A percentile compares a stretch with the other conserved stretches of the same genome.
Conservation (phyloP, 2,329 filamentous ascomycete species). For the Pseudogymnoascus sp. region DNA sequence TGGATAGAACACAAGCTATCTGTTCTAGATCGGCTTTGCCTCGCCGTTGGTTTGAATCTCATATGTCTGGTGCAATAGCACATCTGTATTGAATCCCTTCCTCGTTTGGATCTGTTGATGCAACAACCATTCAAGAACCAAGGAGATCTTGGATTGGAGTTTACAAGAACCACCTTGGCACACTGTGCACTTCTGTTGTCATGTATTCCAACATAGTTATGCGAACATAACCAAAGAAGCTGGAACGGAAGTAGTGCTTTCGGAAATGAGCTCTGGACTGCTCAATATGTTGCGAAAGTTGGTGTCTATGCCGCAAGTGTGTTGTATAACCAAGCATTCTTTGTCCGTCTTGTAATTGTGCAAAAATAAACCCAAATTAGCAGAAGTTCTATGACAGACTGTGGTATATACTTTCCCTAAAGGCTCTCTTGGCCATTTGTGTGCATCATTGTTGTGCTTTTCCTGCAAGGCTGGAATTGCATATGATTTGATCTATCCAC, state of each 20-base stretch:
- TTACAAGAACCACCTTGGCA: neutral
- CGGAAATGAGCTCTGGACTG: neutral
- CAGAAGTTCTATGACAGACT: neutral
- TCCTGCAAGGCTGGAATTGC: neutral
- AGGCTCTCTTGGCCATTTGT: neutral
- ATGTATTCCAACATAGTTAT: neutral
- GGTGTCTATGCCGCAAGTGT: neutral
- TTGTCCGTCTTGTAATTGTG: neutral
- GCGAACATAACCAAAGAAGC: neutral
- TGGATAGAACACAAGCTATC: neutral
- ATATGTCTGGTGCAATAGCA: neutral
- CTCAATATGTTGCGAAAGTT: neutral
- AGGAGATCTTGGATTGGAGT: neutral
- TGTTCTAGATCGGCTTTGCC: neutral
- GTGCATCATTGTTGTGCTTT: neutral
- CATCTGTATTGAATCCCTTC: neutral
- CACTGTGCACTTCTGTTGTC: neutral
- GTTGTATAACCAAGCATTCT: neutral
- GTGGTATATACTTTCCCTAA: neutral
- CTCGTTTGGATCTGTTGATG: neutral
- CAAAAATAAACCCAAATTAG: neutral
- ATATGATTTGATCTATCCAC: neutral
- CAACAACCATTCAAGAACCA: neutral
- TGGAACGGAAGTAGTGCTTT: neutral
- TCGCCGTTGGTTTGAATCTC: neutral